Evolutionary conservation across 2,329 filamentous ascomycete species (phyloP).

Genomic region (Rhynchosporium secalis): DNA sequence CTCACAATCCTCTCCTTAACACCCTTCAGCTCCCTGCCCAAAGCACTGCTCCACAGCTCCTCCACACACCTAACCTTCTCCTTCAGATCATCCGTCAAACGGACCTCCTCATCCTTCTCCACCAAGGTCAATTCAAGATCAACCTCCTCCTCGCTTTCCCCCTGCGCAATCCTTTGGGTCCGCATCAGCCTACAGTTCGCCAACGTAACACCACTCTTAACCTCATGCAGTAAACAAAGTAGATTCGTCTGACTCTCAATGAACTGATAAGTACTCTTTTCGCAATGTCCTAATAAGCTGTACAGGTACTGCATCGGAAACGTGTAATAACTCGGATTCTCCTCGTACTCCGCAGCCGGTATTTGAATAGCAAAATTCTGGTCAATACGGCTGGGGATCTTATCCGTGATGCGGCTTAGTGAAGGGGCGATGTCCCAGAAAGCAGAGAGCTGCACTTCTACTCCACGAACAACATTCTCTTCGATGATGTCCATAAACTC

Average conservation of each 20-base stretch:
- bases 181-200: slow-evolving; percentile 69
- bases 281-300: slow-evolving; percentile 78
- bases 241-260: slow-evolving; percentile 94
- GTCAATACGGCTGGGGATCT: slow-evolving; percentile 60
- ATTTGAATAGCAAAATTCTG: slow-evolving; percentile 53
- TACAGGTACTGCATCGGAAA: slow-evolving; percentile 92
- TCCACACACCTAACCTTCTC: slow-evolving; percentile 91
- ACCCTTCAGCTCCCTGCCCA: slow-evolving; percentile 73
- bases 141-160: slow-evolving; percentile 44
- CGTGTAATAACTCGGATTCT: slow-evolving; percentile 78
- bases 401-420: slow-evolving; percentile 74
- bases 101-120: slow-evolving; percentile 64
- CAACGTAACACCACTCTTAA: slow-evolving; percentile 74
- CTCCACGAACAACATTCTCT: slow-evolving; percentile 79
- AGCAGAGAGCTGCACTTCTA: slow-evolving; percentile 86
- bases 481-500: slow-evolving; percentile 80
- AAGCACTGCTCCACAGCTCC: slow-evolving; percentile 83
- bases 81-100: slow-evolving; percentile 82
- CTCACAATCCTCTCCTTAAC: slow-evolving; percentile 74
- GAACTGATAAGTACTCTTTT: slow-evolving; percentile 94
- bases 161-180: slow-evolving; percentile 52
- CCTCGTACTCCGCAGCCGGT: slow-evolving; percentile 82
- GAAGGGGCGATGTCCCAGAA: slow-evolving; percentile 98
- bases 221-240: slow-evolving; percentile 85
- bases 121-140: slow-evolving; percentile 53